Evolutionary conservation across 1,139 yeast genomes (phyloP).

Genomic region (Blastobotrys serpentis): DNA sequence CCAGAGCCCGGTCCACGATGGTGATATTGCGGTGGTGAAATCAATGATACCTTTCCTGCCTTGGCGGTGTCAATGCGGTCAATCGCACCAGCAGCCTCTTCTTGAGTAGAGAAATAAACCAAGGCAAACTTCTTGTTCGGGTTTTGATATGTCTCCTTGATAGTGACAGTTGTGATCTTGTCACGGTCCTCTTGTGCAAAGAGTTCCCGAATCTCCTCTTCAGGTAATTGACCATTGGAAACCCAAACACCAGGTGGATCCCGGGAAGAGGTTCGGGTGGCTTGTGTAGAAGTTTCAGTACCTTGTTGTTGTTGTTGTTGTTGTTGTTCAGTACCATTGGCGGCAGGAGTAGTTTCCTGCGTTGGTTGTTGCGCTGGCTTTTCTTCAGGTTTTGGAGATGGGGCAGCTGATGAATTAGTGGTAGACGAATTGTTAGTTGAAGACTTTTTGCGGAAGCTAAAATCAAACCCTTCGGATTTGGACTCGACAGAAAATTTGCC

Average conservation of each 20-base stretch:
- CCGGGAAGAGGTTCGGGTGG: no score
- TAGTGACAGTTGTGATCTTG: conserved; percentile 34
- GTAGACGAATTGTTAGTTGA: conserved; percentile 8
- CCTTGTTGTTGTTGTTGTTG: neutral
- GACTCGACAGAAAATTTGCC: conserved; percentile 47
- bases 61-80: conserved; percentile 36
- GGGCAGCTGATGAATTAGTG: conserved; percentile 9
- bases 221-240: conserved; percentile 38
- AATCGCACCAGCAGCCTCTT: conserved; percentile 39
- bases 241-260: conserved; percentile 42
- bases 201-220: conserved; percentile 35
- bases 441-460: conserved; percentile 40
- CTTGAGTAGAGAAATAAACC: conserved; percentile 40
- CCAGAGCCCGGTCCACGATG: conserved; percentile 19
- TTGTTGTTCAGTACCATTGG: neutral
- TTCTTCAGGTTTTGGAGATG: conserved; percentile 7
- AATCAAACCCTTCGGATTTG: conserved; percentile 51
- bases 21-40: conserved; percentile 21
- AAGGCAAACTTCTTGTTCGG: conserved; percentile 38
- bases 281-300: neutral
- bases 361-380: neutral
- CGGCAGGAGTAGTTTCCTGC: neutral
- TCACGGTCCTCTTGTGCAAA: conserved; percentile 38
- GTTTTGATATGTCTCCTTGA: conserved; percentile 31
- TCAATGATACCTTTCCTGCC: conserved; percentile 33